Base-by-base conservation (phyloP, 2,329 filamentous ascomycete genomes). In the Colletotrichum sp. region DNA sequence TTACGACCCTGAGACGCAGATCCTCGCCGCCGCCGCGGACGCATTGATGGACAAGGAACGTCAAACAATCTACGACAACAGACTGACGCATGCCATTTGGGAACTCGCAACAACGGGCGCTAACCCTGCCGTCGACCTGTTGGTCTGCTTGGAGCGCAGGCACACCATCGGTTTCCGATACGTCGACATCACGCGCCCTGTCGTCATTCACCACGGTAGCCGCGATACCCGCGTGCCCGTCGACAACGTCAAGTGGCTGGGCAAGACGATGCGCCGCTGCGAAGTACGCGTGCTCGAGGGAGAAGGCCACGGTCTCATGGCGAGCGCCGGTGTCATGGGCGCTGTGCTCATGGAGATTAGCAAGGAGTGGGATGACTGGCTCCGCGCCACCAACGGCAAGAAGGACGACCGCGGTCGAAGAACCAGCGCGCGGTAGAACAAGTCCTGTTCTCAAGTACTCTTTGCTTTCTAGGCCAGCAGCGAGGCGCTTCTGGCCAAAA, bases 131-230 rank as follows among this genome's bases (percentile, higher is more conserved):
- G 95, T 98, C 0, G 97, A 99, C 83, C 87, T 99, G 21, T 88
- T 99, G 1, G 94, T 98, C 7, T 99, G 97, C 82, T 89, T 99
- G 3, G 97, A 99, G 84, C 92, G 97, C 26, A 92, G 95, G 32
- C 95, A 98, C 80, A 93, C 94, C 0, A 98, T 99, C 80, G 97
- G 97, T 0, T 99, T 99, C 86, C 93, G 96, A 66, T 99, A 99
- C 82, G 96, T 98, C 21, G 97, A 99, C 82, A 98, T 99, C 79
- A 98, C 94, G 7, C 92, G 96, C 10, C 92, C 95, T 0, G 94
- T 99, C 0, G 94, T 98, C 28, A 98, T 99, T 78, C 96, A 98
- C 81, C 97, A 99, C 83, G 97, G 97, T 48, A 95, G 92, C 81
- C 93, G 94, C 80, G 97, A 99, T 81, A 96, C 94, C 8, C 92